phyloP scores from a whole-genome alignment of 2,329 filamentous ascomycete species.

The Monilinia fructigena region DNA sequence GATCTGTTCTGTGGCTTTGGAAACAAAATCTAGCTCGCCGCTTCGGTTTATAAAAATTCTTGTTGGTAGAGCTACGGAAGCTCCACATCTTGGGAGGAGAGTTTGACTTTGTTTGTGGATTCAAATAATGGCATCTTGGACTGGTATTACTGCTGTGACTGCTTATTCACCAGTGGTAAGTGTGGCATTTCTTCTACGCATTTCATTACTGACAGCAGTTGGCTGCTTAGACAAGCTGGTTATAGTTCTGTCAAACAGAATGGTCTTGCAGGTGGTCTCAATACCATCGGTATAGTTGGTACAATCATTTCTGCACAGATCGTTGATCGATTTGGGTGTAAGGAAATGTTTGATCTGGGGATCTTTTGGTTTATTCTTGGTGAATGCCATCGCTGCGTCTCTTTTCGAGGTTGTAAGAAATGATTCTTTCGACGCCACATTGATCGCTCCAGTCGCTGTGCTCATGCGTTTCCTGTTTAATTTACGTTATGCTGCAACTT shows the following conservation, averaged over 20 bases:
- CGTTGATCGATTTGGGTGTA: conserved; percentile 66
- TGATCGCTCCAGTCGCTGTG: conserved; percentile 48
- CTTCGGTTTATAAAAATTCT: conserved; percentile 44
- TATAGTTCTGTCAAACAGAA: conserved; percentile 45
- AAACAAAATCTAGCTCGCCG: conserved; percentile 41
- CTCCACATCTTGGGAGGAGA: conserved; percentile 42
- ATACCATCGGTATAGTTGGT: conserved; percentile 52
- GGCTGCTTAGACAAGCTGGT: conserved; percentile 39
- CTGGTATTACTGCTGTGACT: conserved; percentile 44
- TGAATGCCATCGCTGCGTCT: conserved; percentile 49
- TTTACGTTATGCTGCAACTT: conserved; percentile 51
- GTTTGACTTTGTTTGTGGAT: conserved; percentile 47
- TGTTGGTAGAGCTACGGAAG: conserved; percentile 40
- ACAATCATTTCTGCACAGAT: conserved; percentile 53
- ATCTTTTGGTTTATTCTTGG: conserved; percentile 49
- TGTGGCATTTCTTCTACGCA: neutral
- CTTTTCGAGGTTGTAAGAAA: conserved; percentile 42
- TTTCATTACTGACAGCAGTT: neutral
- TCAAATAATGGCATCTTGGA: conserved; percentile 49
- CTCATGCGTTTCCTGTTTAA: conserved; percentile 54
- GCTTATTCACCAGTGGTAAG: conserved; percentile 34
- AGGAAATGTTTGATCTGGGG: conserved; percentile 64
- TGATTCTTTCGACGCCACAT: conserved; percentile 42
- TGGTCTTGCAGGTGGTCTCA: conserved; percentile 51
- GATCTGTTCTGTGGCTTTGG: conserved; percentile 40